Evolutionary conservation across 257 asterid species (phyloP).

Genomic region (Solanum neorickii): DNA sequence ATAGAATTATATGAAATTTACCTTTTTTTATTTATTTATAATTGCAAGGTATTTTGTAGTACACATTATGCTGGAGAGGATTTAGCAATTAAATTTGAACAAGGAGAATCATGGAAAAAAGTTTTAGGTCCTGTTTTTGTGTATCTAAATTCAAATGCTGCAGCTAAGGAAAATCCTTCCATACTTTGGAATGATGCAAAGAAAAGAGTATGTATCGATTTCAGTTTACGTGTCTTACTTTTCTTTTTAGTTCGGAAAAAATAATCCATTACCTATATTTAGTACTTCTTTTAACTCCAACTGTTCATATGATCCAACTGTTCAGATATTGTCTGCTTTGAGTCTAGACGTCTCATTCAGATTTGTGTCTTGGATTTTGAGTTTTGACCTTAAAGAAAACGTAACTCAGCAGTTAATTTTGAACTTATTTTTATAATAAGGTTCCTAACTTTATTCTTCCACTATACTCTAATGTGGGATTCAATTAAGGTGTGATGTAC

Average conservation of each 20-base stretch:
- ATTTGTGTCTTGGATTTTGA: not conserved
- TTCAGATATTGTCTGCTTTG: not conserved
- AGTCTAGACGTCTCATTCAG: rapidly evolving
- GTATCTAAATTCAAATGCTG: conserved; percentile 30
- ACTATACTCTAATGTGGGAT: not conserved
- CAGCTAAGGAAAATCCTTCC: conserved; percentile 22
- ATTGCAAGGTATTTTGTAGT: conserved; percentile 49
- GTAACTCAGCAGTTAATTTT: not conserved
- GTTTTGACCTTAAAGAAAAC: not conserved
- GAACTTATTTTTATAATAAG: not conserved
- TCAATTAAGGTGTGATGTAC: not conserved
- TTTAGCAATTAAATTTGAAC: conserved; percentile 22
- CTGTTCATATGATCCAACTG: not conserved
- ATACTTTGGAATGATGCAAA: conserved; percentile 59
- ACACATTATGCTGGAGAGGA: conserved; percentile 54
- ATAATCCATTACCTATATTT: not conserved
- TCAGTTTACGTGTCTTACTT: not conserved
- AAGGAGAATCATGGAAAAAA: conserved; percentile 53
- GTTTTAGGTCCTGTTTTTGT: conserved; percentile 56
- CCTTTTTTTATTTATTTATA: not conserved
- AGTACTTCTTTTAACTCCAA: not conserved
- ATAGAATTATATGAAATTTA: not conserved
- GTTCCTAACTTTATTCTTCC: not conserved
- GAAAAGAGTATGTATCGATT: conserved; percentile 17
- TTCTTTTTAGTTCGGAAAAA: not conserved